Base-by-base conservation (phyloP, 306 rosid species). In the Prunus fruticosa region DNA sequence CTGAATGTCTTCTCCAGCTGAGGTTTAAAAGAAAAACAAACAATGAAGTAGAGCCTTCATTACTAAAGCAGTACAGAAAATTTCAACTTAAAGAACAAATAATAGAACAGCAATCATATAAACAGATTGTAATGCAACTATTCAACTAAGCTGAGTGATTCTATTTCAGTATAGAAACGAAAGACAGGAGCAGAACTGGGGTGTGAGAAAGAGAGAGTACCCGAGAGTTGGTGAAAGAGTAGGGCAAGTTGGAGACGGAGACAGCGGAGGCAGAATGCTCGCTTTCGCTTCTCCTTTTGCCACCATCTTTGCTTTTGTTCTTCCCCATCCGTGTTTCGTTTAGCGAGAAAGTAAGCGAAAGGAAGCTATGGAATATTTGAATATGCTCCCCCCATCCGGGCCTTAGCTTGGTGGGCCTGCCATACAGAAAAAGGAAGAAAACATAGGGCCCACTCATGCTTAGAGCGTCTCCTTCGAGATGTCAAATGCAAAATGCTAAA, bases 1-100 rank as follows among this genome's bases (percentile, higher is more conserved):
- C 93, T 83, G 84, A 92, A 92, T 0, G 92, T 79, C 83, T 92
- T 93, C 72, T 92, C 98, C 71, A 92, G 87, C 97, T 94, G 89
- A 80, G 45, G 27, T 41, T 50, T 57, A 64, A 4, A 60, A 34
- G 16, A 25, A 57, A 34, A 19, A 3, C 0, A 43, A 80, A 71
- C 54, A 64, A 13, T 49, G 47, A 67, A 20, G 64, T 0, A 74
- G 77, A 45, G 0, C 61, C 8, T 4, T 30, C 32, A 65, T 45
- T 12, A 56, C 64, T 60, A 63, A 62, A 58, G 5, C 63, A 73
- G 20, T 32, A 7, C 14, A 66, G 41, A 52, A 3, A 47, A 58
- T n/a, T 7, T 19, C 2, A 28, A 51, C 25, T 23, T 54, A 2
- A 67, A 18, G 14, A 12, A 32, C 67, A 14, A 14, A 12, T 27